These are phyloP conservation scores for Magnusiomyces paraingens DNA, from an alignment of 1,139 yeast species.

Conservation along the genomic window DNA sequence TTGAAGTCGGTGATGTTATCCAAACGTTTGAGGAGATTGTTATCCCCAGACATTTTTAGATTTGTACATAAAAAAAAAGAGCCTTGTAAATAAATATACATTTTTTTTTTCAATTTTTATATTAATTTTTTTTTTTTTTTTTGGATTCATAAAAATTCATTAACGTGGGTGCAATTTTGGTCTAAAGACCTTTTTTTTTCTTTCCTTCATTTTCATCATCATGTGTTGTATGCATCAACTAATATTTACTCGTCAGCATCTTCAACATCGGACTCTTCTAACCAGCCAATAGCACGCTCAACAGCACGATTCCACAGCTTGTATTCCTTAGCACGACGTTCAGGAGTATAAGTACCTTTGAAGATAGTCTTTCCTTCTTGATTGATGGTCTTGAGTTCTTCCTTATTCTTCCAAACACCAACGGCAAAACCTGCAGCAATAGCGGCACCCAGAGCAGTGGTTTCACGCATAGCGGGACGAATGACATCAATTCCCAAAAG, in stretches of 20 bases:
- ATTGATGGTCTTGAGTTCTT: slow-evolving; percentile 46
- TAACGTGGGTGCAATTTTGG: no score
- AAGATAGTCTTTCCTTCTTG: slow-evolving; percentile 43
- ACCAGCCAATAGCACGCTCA: slow-evolving; percentile 73
- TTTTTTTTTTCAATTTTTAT: background rate
- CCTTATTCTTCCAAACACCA: slow-evolving; percentile 68
- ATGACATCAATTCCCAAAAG: slow-evolving; percentile 77
- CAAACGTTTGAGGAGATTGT: slow-evolving; percentile 67
- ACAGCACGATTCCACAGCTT: slow-evolving; percentile 78
- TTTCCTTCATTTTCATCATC: background rate
- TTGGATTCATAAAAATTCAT: background rate
- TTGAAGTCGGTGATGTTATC: slow-evolving; percentile 68
- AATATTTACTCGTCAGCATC: background rate
- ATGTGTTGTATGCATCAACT: background rate
- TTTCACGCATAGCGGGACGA: slow-evolving; percentile 78
- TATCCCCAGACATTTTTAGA: slow-evolving; percentile 60
- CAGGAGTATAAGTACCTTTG: slow-evolving; percentile 52
- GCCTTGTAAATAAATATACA: background rate
- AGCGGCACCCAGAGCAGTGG: slow-evolving; percentile 95
- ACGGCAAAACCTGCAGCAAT: slow-evolving; percentile 88
- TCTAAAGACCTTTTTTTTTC: background rate
- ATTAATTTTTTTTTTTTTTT: background rate
- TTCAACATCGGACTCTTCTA: slow-evolving; percentile 24
- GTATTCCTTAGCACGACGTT: slow-evolving; percentile 60
- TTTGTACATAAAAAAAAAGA: slow-evolving; percentile 7